These are phyloP conservation scores for Kewa caespitosa DNA, from an alignment of 179 eudicot genomes.

Conservation along the genomic window DNA sequence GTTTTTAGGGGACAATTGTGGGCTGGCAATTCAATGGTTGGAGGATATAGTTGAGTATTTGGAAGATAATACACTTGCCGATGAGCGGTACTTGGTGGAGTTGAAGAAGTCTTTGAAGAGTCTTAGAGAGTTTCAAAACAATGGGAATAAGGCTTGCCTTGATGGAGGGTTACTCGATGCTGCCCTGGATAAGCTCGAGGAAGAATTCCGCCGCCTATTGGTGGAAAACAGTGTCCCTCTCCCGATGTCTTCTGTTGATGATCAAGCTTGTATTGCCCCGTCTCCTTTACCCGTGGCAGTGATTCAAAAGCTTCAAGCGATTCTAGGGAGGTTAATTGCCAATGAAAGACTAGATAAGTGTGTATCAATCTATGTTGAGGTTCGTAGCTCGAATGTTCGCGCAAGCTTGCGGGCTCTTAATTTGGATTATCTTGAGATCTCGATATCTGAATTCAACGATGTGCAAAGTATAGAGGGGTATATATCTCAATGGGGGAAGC, in stretches of 20 bases:
- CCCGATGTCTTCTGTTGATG: conserved; percentile 68
- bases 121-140: conserved; percentile 57
- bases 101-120: conserved; percentile 56
- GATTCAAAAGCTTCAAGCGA: conserved; percentile 86
- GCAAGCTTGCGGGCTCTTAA: conserved; percentile 83
- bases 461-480: conserved; percentile 93
- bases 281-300: conserved; percentile 81
- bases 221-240: conserved; percentile 75
- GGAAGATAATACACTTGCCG: conserved; percentile 87
- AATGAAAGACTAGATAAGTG: conserved; percentile 84
- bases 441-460: conserved; percentile 75
- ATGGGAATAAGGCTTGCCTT: conserved; percentile 59
- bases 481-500: conserved; percentile 88
- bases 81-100: conserved; percentile 56
- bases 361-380: conserved; percentile 80
- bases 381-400: conserved; percentile 76
- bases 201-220: conserved; percentile 69
- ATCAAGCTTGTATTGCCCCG: conserved; percentile 76
- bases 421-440: conserved; percentile 89
- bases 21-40: conserved; percentile 97
- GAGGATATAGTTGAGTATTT: conserved; percentile 94
- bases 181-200: conserved; percentile 69
- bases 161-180: conserved; percentile 90
- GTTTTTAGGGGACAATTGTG: conserved; percentile 85
- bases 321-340: conserved; percentile 75